Percentiles rank a stretch among this genome's conserved stretches.
Conservation (phyloP, 805 yeast genomes). For the Geotrichum ghanense region DNA sequence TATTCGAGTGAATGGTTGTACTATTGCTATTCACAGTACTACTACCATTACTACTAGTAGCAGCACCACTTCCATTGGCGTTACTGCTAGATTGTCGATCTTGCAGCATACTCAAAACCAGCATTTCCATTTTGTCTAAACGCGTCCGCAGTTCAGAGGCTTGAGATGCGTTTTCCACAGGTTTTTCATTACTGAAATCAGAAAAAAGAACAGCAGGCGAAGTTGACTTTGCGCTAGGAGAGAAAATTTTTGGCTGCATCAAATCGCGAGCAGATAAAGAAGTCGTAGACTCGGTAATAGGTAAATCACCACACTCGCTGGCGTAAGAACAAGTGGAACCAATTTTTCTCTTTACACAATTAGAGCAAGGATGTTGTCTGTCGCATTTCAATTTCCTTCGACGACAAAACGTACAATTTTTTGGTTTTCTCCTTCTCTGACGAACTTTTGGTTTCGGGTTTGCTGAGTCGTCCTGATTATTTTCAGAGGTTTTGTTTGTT, state of each 20-base stretch:
- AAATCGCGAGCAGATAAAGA: neutral
- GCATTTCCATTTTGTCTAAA: conserved; percentile 20
- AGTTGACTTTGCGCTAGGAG: neutral
- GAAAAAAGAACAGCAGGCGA: neutral
- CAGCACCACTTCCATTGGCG: neutral
- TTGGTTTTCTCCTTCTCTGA: conserved; percentile 18
- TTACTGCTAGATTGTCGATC: conserved; percentile 7
- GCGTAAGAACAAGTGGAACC: conserved; percentile 10
- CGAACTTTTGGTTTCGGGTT: no score
- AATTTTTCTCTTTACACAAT: conserved; percentile 19
- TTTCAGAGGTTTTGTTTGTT: conserved; percentile 9
- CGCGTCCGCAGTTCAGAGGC: conserved; percentile 17
- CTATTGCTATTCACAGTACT: no score
- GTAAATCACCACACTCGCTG: no score
- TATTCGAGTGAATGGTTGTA: no score
- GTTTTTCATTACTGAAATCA: conserved; percentile 2
- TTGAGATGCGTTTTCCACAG: neutral
- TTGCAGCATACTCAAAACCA: conserved; percentile 16
- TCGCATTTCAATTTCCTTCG: conserved; percentile 26
- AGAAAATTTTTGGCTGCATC: conserved; percentile 1
- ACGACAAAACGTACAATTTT: conserved; percentile 24
- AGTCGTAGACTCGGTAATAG: neutral
- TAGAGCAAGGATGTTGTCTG: conserved; percentile 24
- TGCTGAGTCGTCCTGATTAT: conserved; percentile 12
- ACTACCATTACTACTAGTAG: neutral